phyloP scores from a whole-genome alignment of 2,329 filamentous ascomycete species.

The Metarhizium rileyi region DNA sequence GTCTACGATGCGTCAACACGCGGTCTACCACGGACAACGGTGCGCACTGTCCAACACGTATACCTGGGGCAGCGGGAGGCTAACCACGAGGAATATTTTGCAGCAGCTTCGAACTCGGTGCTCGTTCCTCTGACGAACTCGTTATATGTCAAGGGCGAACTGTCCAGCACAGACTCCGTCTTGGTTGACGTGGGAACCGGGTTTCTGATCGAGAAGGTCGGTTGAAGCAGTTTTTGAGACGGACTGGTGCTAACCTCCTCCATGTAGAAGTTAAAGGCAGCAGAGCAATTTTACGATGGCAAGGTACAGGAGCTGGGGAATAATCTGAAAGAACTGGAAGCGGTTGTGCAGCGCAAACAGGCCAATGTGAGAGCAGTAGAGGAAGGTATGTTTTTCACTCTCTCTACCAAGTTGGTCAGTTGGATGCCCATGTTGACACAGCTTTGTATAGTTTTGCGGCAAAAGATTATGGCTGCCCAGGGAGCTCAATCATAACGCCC shows the following conservation, averaged over 20 bases:
- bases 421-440: background rate
- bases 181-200: constrained; percentile 91
- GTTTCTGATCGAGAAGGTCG: constrained; percentile 86
- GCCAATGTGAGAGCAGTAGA: constrained; percentile 79
- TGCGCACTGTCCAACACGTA: constrained; percentile 9
- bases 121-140: constrained; percentile 93
- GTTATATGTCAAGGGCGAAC: constrained; percentile 79
- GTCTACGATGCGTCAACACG: constrained; percentile 62
- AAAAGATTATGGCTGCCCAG: constrained; percentile 31
- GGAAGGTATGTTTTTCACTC: constrained; percentile 50
- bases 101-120: constrained; percentile 40
- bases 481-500: constrained; percentile 12
- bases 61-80: background rate
- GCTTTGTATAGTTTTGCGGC: constrained; percentile 23
- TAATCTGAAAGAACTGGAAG: constrained; percentile 47
- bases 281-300: constrained; percentile 45
- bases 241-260: constrained; percentile 5
- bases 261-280: constrained; percentile 40
- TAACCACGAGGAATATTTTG: background rate
- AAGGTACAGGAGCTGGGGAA: constrained; percentile 43
- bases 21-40: constrained; percentile 22
- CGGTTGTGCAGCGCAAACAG: constrained; percentile 60
- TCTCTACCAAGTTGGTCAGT: background rate
- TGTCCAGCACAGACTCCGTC: constrained; percentile 66
- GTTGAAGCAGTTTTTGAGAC: background rate